Evolutionary conservation across 1,284 basidiomycete species (phyloP).

Genomic region (Golubevia sp.): DNA sequence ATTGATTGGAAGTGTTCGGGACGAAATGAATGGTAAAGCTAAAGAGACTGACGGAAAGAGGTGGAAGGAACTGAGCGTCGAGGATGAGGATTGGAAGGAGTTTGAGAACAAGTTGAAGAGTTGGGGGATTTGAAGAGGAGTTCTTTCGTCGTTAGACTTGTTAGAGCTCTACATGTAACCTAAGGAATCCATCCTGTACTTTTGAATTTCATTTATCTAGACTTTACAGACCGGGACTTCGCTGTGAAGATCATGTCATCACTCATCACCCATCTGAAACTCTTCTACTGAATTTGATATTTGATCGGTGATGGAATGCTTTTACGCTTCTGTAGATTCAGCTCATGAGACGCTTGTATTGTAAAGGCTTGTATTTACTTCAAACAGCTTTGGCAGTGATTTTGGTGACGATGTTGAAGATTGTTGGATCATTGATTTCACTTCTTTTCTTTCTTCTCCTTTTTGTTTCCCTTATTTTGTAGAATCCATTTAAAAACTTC

Average conservation of each 20-base stretch:
- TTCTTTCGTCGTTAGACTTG: neutral
- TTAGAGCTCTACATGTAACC: neutral
- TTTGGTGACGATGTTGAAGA: no score
- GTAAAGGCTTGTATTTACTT: no score
- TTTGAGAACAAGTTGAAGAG: slow-evolving; percentile 15
- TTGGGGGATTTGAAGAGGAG: neutral
- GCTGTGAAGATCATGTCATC: neutral
- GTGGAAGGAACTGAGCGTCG: slow-evolving; percentile 32
- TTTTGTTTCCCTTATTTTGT: no score
- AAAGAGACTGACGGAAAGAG: slow-evolving; percentile 19
- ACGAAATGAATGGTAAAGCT: slow-evolving; percentile 37
- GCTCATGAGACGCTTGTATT: no score
- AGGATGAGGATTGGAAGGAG: slow-evolving; percentile 27
- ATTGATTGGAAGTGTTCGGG: slow-evolving; percentile 42
- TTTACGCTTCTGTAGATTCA: no score
- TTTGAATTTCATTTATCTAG: neutral
- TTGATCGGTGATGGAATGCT: no score
- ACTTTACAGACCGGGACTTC: neutral
- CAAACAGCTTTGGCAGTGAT: no score
- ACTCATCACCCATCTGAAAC: no score
- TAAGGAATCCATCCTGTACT: neutral
- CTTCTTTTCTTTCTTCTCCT: no score
- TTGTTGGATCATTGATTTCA: no score
- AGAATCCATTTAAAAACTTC: no score
- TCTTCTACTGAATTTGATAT: no score